Percentiles rank a stretch among this genome's conserved stretches.
These are phyloP conservation scores for Mycena venus DNA, from an alignment of 768 basidiomycete species.

Conservation along the genomic window DNA sequence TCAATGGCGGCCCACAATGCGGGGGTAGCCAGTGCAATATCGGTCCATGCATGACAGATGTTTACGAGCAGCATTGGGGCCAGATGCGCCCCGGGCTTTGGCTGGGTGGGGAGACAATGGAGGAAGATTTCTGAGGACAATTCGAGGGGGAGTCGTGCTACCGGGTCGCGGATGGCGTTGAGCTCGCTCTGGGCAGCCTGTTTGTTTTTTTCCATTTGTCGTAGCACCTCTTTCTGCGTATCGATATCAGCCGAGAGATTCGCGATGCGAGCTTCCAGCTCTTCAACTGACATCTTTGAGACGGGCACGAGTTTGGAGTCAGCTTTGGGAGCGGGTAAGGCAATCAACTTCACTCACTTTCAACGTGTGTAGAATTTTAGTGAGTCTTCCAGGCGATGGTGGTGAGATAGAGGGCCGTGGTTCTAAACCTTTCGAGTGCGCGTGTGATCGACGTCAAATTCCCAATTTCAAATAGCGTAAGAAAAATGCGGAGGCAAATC, in stretches of 20 bases:
- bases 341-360: too few species aligned
- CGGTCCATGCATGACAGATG: neutral
- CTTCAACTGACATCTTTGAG: neutral
- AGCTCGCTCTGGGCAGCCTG: neutral
- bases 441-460: too few species aligned
- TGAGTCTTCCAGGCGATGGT: too few species aligned
- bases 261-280: neutral
- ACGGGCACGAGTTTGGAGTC: too few species aligned
- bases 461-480: too few species aligned
- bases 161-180: constrained; percentile 9
- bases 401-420: too few species aligned
- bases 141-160: constrained; percentile 9
- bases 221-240: constrained; percentile 1
- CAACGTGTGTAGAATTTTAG: too few species aligned
- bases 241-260: neutral
- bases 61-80: constrained; percentile 2
- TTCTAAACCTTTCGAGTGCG: too few species aligned
- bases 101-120: neutral
- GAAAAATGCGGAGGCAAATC: too few species aligned
- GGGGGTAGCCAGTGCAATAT: neutral
- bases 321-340: too few species aligned
- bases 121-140: constrained; percentile 6
- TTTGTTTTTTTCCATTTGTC: neutral
- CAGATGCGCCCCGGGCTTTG: neutral
- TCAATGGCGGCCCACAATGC: neutral